Evolutionary conservation across 1,284 basidiomycete species (phyloP).

Genomic region (Sanghuangporus baumii): DNA sequence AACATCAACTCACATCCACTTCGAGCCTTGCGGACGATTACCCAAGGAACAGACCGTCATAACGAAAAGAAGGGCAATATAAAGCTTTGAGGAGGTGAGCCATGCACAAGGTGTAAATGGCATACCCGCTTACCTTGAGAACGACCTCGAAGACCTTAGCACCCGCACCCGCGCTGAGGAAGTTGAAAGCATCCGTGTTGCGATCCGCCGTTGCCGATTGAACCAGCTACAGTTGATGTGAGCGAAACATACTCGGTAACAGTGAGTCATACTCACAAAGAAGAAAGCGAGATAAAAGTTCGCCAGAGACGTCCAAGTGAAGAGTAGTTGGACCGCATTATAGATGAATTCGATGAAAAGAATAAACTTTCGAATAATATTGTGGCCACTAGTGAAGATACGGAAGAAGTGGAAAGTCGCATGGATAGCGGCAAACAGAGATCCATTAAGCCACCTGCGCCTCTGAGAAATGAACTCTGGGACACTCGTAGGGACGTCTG

Average conservation of each 20-base stretch:
- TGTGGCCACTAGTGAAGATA: constrained; percentile 89
- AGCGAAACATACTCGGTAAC: constrained; percentile 12
- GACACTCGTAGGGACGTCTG: constrained; percentile 79
- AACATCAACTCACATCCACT: constrained; percentile 48
- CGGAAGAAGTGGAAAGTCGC: constrained; percentile 80
- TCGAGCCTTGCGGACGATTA: constrained; percentile 83
- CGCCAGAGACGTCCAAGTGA: constrained; percentile 80
- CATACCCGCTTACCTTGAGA: constrained; percentile 51
- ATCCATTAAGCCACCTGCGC: constrained; percentile 88
- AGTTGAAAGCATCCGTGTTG: constrained; percentile 70
- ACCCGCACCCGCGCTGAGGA: constrained; percentile 67
- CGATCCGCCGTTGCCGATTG: constrained; percentile 62
- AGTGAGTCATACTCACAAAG: constrained; percentile 49
- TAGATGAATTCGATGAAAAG: constrained; percentile 84
- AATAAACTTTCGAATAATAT: constrained; percentile 76
- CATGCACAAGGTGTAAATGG: constrained; percentile 5
- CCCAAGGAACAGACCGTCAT: constrained; percentile 79
- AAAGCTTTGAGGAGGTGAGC: constrained; percentile 39
- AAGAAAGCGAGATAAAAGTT: constrained; percentile 83
- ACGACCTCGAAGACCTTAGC: constrained; percentile 75
- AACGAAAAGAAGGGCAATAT: constrained; percentile 72
- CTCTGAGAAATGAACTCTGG: constrained; percentile 90
- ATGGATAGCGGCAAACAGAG: constrained; percentile 81
- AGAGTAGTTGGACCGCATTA: constrained; percentile 72
- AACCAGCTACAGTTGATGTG: constrained; percentile 46